Percentiles rank a stretch among this genome's conserved stretches.
Conservation (phyloP, 2,329 filamentous ascomycete genomes). For the Myotisia sp. region DNA sequence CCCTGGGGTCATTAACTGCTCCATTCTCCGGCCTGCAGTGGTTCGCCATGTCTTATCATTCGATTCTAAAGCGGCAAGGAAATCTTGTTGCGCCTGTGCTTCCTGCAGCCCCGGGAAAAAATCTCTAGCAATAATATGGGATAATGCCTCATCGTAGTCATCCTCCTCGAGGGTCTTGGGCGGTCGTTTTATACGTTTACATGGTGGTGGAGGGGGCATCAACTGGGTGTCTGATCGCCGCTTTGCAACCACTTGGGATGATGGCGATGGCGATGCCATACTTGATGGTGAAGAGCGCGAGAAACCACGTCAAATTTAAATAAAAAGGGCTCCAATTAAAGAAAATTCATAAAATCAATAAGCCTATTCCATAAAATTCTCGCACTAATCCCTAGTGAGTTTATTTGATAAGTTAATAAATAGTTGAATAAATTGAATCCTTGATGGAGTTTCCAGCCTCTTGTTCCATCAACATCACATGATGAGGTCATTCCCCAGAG, state of each 20-base stretch:
- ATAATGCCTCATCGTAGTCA: conserved; percentile 76
- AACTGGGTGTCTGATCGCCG: conserved; percentile 38
- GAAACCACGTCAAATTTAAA: no score
- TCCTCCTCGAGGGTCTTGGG: conserved; percentile 84
- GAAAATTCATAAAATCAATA: background rate
- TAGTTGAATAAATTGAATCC: background rate
- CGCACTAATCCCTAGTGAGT: background rate
- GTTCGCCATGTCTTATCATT: conserved; percentile 75
- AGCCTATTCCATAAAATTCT: background rate
- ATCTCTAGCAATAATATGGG: conserved; percentile 88
- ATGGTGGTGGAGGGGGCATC: conserved; percentile 74
- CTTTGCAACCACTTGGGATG: conserved; percentile 22
- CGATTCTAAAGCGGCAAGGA: conserved; percentile 78
- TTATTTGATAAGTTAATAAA: background rate
- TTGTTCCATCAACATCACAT: no score
- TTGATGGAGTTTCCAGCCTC: no score
- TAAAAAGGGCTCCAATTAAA: no score
- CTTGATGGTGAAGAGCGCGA: no score
- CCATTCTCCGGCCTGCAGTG: conserved; percentile 57
- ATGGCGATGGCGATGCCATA: conserved; percentile 18
- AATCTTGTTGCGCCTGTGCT: conserved; percentile 76
- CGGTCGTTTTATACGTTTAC: conserved; percentile 84
- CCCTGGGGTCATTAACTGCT: conserved; percentile 69
- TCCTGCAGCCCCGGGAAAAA: conserved; percentile 90
- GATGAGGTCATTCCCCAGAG: no score